Conservation (phyloP, 768 basidiomycete species). For the Jaapia argillacea region DNA sequence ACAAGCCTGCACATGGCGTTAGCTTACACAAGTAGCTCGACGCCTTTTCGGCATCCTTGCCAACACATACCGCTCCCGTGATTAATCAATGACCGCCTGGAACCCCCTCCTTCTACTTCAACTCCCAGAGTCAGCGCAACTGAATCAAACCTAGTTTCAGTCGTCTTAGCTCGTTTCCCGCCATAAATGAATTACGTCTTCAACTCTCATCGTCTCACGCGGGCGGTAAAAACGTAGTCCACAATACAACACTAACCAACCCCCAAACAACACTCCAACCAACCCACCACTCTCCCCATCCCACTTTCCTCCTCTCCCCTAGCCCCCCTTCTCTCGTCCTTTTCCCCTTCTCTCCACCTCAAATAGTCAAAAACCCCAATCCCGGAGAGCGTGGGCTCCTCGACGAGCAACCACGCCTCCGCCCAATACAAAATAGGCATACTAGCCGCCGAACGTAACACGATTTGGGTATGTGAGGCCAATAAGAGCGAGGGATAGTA, state of each 20-base stretch:
- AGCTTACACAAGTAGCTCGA: too few relatives aligned
- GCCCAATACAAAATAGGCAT: conserved; percentile 85
- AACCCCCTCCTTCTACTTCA: too few relatives aligned
- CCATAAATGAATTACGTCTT: too few relatives aligned
- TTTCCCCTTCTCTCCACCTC: neutral
- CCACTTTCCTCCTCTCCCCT: conserved; percentile 1
- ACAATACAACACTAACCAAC: conserved; percentile 55
- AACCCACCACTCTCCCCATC: conserved; percentile 54
- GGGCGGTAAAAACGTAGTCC: conserved; percentile 86
- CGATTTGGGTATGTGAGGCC: conserved; percentile 81
- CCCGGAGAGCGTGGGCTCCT: conserved; percentile 12
- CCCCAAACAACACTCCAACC: conserved; percentile 79
- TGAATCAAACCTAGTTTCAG: too few relatives aligned
- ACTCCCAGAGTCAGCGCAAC: too few relatives aligned
- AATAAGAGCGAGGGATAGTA: conserved; percentile 60
- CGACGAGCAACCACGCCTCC: conserved; percentile 54
- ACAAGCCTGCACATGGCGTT: too few relatives aligned
- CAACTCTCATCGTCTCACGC: too few relatives aligned
- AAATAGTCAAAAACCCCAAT: neutral
- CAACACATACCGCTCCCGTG: too few relatives aligned
- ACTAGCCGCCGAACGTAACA: conserved; percentile 64
- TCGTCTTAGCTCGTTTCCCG: too few relatives aligned
- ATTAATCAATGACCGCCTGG: too few relatives aligned
- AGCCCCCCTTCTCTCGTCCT: neutral
- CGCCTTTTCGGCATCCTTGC: too few relatives aligned